Evolutionary conservation across 306 rosid genomes (phyloP), one percentile per base, ranked within the genome.

Genomic region (Citrullus mucosospermus): DNA sequence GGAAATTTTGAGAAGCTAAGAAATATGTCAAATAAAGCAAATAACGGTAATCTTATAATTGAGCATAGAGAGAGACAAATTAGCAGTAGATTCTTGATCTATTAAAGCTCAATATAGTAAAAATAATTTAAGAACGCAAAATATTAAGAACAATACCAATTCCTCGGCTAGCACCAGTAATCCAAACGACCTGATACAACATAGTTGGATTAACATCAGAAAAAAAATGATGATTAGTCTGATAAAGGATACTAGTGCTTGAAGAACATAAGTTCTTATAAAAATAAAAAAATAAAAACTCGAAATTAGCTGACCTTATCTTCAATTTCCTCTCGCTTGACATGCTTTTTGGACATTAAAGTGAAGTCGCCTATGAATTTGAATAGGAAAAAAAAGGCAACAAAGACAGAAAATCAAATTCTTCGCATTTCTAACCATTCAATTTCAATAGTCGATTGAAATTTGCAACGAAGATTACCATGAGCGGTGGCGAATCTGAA

Each of bases 161-260:
- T 87, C 98, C 97, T 20, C 98, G 93, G 91, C 97, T 94, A 68
- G 97, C 97, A 76, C 98, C 98, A 60, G 97, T 92, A 76, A 94
- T 86, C 98, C 98, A 94, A 71, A 90, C 66, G 88, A 94, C 97
- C 97, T 94, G 86, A 63, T 85, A 70, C 30, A 83, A 77, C 13
- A 51, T 62, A 48, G 20, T 63, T 28, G 25, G 63, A 20, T 22
- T 43, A 56, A 77, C 18, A 59, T 22, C 6, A 46, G 76, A 34
- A 6, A 59, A 25, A 22, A 0, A 10, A 71, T 11, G 67, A 56
- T 32, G 17, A 59, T 53, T 28, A 25, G 34, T 67, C 55, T 57
- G 18, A 39, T 22, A 53, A 34, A 48, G 43, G 75, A 48, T 18
- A 43, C 16, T 3, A 18, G 34, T 2, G 68, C 5, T 34, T n/a